These are phyloP conservation scores for Globisporangium echinulatum DNA, from an alignment of 352 stramenopile genomes.

Conservation along the genomic window DNA sequence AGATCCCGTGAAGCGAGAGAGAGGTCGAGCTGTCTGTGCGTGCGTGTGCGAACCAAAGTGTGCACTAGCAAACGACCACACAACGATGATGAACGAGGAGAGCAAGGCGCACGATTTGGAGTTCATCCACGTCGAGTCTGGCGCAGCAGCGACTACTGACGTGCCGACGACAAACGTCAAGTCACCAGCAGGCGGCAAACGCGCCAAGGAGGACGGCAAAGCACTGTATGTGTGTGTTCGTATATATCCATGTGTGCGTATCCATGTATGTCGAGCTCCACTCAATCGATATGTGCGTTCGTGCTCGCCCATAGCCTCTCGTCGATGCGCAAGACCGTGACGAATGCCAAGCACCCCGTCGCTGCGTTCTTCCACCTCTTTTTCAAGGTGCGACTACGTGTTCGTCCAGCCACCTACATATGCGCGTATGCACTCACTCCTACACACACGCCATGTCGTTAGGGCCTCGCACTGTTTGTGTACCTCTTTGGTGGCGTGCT, in stretches of 20 bases:
- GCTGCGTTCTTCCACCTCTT: conserved; percentile 95
- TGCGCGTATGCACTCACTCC: not conserved
- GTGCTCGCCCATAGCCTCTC: conserved; percentile 29
- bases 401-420: not conserved
- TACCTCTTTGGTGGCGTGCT: conserved; percentile 94
- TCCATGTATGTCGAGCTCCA: not conserved
- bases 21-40: too few species aligned
- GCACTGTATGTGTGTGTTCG: conserved; percentile 38
- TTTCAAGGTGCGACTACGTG: conserved; percentile 85
- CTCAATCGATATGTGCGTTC: too few species aligned
- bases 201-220: conserved; percentile 30
- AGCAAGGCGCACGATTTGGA: conserved; percentile 66
- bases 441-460: not conserved
- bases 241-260: not conserved
- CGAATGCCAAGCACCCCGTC: conserved; percentile 88
- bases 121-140: conserved; percentile 68
- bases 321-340: conserved; percentile 64
- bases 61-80: too few species aligned
- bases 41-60: too few species aligned
- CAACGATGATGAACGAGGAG: conserved; percentile 53
- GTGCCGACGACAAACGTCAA: conserved; percentile 16
- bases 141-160: conserved; percentile 6
- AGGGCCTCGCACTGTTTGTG: conserved; percentile 82
- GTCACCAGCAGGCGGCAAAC: conserved; percentile 15
- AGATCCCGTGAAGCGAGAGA: too few species aligned